Percentiles rank a stretch among this genome's conserved stretches.
Conservation (phyloP, 2,329 filamentous ascomycete species). For the Scopulariopsis brevicaulis region DNA sequence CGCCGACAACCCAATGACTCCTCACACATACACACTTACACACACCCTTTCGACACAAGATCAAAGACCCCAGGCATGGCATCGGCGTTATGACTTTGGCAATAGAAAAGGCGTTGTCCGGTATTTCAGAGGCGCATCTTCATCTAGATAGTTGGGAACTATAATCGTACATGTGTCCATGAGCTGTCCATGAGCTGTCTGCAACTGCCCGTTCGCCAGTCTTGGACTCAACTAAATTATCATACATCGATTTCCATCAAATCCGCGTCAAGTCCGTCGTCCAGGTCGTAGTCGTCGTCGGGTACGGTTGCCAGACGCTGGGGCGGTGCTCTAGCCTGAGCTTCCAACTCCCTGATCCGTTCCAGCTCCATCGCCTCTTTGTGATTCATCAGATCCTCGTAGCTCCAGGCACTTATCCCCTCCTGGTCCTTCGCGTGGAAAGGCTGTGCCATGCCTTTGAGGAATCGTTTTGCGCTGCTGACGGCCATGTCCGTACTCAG, state of each 20-base stretch:
- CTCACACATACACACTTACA: background rate
- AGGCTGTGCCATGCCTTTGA: slow-evolving; percentile 85
- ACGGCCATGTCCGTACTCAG: slow-evolving; percentile 94
- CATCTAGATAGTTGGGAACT: background rate
- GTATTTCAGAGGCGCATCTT: background rate
- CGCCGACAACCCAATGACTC: background rate
- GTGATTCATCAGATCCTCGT: slow-evolving; percentile 65
- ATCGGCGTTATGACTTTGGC: background rate
- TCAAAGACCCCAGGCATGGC: background rate
- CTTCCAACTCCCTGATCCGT: slow-evolving; percentile 50
- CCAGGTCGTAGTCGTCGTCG: slow-evolving; percentile 38
- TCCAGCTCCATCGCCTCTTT: slow-evolving; percentile 65
- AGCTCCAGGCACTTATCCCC: slow-evolving; percentile 85
- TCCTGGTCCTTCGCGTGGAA: slow-evolving; percentile 77
- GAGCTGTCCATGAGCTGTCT: background rate
- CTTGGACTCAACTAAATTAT: slow-evolving; percentile 1
- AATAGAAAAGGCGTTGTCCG: background rate
- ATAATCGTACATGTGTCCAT: background rate
- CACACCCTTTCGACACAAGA: no score
- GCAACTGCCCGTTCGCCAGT: background rate
- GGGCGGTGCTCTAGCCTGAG: slow-evolving; percentile 21
- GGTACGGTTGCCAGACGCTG: slow-evolving; percentile 9
- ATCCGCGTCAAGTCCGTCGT: slow-evolving; percentile 37
- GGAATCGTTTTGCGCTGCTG: slow-evolving; percentile 76
- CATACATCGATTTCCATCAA: slow-evolving; percentile 39